Conservation (phyloP, 495 filamentous ascomycete genomes). For the Entonaema liquescens region DNA sequence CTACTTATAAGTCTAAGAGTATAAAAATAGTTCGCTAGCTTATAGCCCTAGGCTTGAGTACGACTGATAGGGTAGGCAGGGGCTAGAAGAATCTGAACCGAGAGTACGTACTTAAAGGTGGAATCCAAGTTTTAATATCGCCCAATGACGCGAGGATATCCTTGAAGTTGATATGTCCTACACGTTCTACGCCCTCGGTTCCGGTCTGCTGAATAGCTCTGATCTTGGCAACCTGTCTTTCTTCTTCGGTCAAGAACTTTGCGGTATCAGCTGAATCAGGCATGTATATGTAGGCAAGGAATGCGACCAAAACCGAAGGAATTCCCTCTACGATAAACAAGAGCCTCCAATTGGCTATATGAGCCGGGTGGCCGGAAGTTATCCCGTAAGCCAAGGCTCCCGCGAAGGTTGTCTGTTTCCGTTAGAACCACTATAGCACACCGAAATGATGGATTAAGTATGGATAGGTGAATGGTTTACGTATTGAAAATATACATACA, state of each 20-base stretch:
- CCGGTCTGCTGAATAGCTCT: conserved; percentile 71
- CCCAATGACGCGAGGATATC: conserved; percentile 66
- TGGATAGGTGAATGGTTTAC: not conserved
- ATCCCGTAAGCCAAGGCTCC: conserved; percentile 86
- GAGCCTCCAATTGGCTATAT: conserved; percentile 77
- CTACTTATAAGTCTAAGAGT: conserved; percentile 11
- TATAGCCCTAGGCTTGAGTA: not conserved
- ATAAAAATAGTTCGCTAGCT: not conserved
- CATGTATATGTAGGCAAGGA: conserved; percentile 71
- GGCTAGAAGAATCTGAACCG: not conserved
- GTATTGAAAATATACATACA: not conserved
- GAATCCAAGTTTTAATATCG: conserved; percentile 66
- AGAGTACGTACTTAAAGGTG: conserved; percentile 42
- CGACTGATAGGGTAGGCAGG: not conserved
- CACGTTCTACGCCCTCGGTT: conserved; percentile 52
- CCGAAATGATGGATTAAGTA: no score
- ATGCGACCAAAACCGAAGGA: conserved; percentile 72
- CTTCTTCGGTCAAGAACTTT: conserved; percentile 72
- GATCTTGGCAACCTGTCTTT: conserved; percentile 72
- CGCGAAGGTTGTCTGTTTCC: conserved; percentile 70
- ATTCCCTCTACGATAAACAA: conserved; percentile 86
- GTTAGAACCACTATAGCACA: not conserved
- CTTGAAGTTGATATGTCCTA: conserved; percentile 63
- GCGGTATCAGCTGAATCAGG: conserved; percentile 77
- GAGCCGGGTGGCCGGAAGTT: conserved; percentile 68